A percentile compares a stretch with the other conserved stretches of the same genome.
Conservation (phyloP, 352 stramenopile genomes). For the Labyrinthula sp. region DNA sequence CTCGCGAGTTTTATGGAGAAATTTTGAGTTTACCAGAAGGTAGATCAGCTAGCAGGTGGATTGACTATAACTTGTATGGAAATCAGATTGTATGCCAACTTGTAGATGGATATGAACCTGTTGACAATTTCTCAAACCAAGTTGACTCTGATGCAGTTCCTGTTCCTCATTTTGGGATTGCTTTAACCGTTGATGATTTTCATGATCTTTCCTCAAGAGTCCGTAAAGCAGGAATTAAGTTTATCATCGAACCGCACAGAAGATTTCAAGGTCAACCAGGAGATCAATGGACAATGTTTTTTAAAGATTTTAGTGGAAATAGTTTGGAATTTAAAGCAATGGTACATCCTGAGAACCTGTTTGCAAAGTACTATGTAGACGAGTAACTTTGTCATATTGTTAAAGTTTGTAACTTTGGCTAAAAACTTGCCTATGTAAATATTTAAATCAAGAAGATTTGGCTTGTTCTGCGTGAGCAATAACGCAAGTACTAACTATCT, state of each 20-base stretch:
- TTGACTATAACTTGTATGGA: slow-evolving; percentile 46
- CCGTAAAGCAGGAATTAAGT: slow-evolving; percentile 49
- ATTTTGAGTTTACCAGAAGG: slow-evolving; percentile 48
- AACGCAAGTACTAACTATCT: too few species aligned
- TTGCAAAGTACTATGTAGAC: slow-evolving; percentile 80
- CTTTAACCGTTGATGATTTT: slow-evolving; percentile 71
- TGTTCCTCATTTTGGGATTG: slow-evolving; percentile 79
- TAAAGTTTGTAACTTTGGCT: too few species aligned
- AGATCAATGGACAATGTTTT: slow-evolving; percentile 98
- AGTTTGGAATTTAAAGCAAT: slow-evolving; percentile 98
- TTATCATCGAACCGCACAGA: slow-evolving; percentile 82
- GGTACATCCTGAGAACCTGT: slow-evolving; percentile 81
- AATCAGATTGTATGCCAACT: slow-evolving; percentile 61
- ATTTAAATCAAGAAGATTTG: too few species aligned
- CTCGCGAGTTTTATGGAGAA: slow-evolving; percentile 70
- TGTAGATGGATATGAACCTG: slow-evolving; percentile 64
- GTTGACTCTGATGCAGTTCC: slow-evolving; percentile 89
- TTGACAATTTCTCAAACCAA: slow-evolving; percentile 83
- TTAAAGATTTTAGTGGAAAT: slow-evolving; percentile 72
- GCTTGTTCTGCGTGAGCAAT: too few species aligned
- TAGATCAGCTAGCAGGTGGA: slow-evolving; percentile 1
- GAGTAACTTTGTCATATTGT: too few species aligned
- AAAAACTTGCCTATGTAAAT: too few species aligned
- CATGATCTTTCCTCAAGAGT: slow-evolving; percentile 60
- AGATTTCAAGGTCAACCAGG: slow-evolving; percentile 67